Evolutionary conservation across 371 early-diverging fungal species (phyloP), one percentile per base, ranked within the genome.

Genomic region (Choanephora cucurbitarum): DNA sequence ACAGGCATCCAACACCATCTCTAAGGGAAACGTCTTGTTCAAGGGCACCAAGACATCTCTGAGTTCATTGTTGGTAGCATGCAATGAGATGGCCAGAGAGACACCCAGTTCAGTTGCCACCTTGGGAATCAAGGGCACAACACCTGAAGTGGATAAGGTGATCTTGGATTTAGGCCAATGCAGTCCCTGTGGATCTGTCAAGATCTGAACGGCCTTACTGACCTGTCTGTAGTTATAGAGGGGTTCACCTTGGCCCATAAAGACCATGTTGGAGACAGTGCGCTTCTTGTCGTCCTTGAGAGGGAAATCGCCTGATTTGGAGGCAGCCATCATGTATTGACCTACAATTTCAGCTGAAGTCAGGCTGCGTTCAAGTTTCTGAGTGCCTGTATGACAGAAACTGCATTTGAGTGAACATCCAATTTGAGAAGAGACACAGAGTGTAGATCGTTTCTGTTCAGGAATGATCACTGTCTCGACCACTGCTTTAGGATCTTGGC

Each of bases 241-340:
- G 0, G 94, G 95, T 60, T 96, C 96, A 3, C 86, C 96, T 80
- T 92, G 92, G 21, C 94, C 95, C 96, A 96, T 94, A 61, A 92
- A 94, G 5, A 94, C 95, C 56, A 94, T 88, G 63, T 92, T 92
- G 19, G 84, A 80, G 32, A 95, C 80, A 22, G 67, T 79, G 32
- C 80, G 74, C 48, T 75, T 74, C 17, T 64, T 60, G n/a, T 67
- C 66, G 1, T 62, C 55, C 23, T 52, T 62, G 1, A 67, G 50
- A 1, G 84, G 85, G 44, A 87, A 81, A 46, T 88, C 87, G 32
- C 72, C 72, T 21, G 75, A 67, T 31, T 70, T 69, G 55, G 84
- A 81, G 5, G 91, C 86, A 5, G 85, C 84, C 18, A 83, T 77
- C 86, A 92, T 83, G 44, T 91, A 87, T 62, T 96, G 97, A 10